Evolutionary conservation across 2,329 filamentous ascomycete species (phyloP), one percentile per base, ranked within the genome.

Genomic region (Alternaria ethzedia): DNA sequence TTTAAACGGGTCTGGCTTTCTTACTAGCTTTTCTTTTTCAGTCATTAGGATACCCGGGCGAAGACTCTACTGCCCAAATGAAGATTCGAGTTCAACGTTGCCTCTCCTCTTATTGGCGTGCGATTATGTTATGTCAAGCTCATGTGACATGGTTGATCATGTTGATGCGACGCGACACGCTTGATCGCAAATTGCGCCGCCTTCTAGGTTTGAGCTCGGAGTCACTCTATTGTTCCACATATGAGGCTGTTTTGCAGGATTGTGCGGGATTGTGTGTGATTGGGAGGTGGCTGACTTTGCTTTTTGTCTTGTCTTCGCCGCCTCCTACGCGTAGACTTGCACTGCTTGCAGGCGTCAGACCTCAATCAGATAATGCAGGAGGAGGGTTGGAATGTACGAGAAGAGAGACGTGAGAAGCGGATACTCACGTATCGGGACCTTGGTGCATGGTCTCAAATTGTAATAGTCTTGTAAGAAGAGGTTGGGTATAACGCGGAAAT

Each of bases 401-500:
- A 46, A 23, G 21, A 46, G 17, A 32, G 7, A 25, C 0, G n/a
- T 20, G 7, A 21, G 12, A 51, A 32, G 17, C 10, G 15, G 3
- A 20, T 32, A 23, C 49, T 30, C 11, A 36, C 28, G 17, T 32
- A 13, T 17, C 15, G n/a, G n/a, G 12, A 8, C 9, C 6, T 32
- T 36, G 12, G 13, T 36, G 26, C 15, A 20, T 51, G 21, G 13
- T 51, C 12, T 20, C 30, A 20, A 43, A 30, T 50, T 46, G 12
- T 44, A 28, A 26, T 28, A 43, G 45, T 41, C 20, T 32, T 44
- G 13, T 13, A 50, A 30, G 13, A 30, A 15, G 15, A 32, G 43
- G 28, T 43, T 46, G 58, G 58, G 58, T 57, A 60, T 60, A 44
- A 20, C 15, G 58, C 52, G 49, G 17, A 55, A 50, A 44, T 23